These are phyloP conservation scores for Talaromyces sp. DNA, from an alignment of 2,329 filamentous ascomycete species.

Conservation along the genomic window DNA sequence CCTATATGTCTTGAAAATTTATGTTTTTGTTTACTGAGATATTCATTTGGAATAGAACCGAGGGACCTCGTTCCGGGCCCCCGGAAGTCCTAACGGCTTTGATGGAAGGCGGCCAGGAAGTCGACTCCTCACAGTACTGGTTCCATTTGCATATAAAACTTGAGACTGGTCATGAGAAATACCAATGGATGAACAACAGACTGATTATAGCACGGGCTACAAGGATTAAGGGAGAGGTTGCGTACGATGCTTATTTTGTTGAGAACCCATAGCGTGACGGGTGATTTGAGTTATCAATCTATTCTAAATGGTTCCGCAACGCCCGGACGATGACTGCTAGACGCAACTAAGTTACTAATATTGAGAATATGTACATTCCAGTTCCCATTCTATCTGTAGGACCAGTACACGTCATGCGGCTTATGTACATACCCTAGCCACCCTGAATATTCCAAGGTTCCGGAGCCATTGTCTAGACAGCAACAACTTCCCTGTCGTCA, in stretches of 20 bases:
- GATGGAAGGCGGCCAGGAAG: slow-evolving; percentile 25
- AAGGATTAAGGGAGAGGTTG: background rate
- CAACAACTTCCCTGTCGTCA: too few relatives aligned
- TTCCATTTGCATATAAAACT: slow-evolving; percentile 28
- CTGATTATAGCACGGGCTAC: background rate
- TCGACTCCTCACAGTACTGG: slow-evolving; percentile 27
- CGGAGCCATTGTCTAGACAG: too few relatives aligned
- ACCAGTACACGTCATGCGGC: too few relatives aligned
- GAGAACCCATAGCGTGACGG: background rate
- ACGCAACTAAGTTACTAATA: too few relatives aligned
- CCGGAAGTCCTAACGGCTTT: slow-evolving; percentile 25
- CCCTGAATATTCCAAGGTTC: too few relatives aligned
- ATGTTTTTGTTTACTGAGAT: background rate
- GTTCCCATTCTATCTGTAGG: too few relatives aligned
- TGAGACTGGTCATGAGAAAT: slow-evolving; percentile 24
- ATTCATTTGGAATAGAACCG: background rate
- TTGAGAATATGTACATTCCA: too few relatives aligned
- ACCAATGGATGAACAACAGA: background rate
- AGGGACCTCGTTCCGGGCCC: slow-evolving; percentile 23
- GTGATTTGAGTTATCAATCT: too few relatives aligned
- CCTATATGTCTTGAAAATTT: background rate
- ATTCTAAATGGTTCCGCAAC: too few relatives aligned
- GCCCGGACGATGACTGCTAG: too few relatives aligned
- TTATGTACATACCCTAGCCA: too few relatives aligned
- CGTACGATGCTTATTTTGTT: background rate